Conservation (phyloP, 1,284 basidiomycete genomes). For the Limonomyces culmigenus region DNA sequence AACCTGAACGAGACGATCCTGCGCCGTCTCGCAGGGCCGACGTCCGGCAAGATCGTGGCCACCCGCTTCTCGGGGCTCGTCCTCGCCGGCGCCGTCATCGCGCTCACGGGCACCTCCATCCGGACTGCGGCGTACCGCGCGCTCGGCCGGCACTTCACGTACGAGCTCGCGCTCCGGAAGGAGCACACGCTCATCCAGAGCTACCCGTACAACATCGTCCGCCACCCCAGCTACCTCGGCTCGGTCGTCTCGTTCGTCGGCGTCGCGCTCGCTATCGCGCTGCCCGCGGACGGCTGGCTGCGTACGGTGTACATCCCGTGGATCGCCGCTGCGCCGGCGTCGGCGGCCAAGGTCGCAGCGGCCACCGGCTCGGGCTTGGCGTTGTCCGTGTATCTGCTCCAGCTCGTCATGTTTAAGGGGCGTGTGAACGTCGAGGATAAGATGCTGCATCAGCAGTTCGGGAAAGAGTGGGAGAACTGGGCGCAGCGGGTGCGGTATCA, state of each 20-base stretch:
- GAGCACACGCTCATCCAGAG: conserved; percentile 6
- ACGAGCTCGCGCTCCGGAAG: conserved; percentile 3
- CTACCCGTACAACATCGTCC: conserved; percentile 5
- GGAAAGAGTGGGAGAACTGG: conserved; percentile 2
- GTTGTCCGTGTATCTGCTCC: neutral
- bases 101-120: neutral
- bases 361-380: neutral
- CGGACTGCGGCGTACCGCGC: neutral
- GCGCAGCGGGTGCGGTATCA: conserved; percentile 1
- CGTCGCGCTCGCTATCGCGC: too few relatives aligned
- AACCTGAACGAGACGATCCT: too few relatives aligned
- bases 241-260: neutral
- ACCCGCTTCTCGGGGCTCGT: too few relatives aligned
- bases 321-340: conserved; percentile 1
- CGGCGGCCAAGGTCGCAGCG: conserved; percentile 1
- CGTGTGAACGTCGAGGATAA: conserved; percentile 1
- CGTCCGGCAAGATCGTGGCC: too few relatives aligned
- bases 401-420: neutral
- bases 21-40: too few relatives aligned
- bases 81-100: too few relatives aligned
- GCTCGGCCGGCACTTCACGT: conserved; percentile 5
- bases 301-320: neutral
- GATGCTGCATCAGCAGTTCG: conserved; percentile 3
- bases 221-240: conserved; percentile 6
- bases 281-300: conserved; percentile 1